phyloP scores from a whole-genome alignment of 208 protist species.

The Zelonia costaricensis region DNA sequence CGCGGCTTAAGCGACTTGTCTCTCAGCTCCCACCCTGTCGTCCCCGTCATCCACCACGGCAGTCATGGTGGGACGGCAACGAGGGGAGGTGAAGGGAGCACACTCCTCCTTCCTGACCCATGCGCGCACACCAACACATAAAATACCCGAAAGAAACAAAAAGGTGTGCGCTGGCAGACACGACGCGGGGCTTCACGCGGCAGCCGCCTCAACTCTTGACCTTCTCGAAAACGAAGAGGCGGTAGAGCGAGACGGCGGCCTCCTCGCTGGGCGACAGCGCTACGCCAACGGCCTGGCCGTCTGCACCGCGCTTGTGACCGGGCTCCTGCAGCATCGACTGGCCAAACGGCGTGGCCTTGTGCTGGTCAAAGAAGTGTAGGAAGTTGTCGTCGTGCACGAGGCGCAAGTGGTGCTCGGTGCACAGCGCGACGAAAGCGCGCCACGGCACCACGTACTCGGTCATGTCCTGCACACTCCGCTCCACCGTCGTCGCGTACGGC shows the following conservation, averaged over 20 bases:
- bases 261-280: constrained; percentile 35
- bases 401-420: constrained; percentile 34
- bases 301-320: constrained; percentile 16
- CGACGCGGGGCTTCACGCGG: too few relatives aligned
- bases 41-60: neutral
- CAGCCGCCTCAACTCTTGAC: neutral
- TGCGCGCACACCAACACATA: neutral
- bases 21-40: neutral
- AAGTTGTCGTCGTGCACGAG: constrained; percentile 51
- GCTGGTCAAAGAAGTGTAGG: constrained; percentile 36
- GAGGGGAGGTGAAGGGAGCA: too few relatives aligned
- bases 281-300: constrained; percentile 29
- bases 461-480: constrained; percentile 62
- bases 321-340: constrained; percentile 25
- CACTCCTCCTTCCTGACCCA: neutral
- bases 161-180: too few relatives aligned
- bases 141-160: too few relatives aligned
- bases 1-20: too few relatives aligned
- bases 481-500: constrained; percentile 61
- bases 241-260: constrained; percentile 54
- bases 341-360: constrained; percentile 41
- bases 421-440: constrained; percentile 50
- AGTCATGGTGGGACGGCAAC: neutral
- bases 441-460: constrained; percentile 81
- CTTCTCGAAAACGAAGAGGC: constrained; percentile 73